phyloP scores from a whole-genome alignment of 306 rosid genomes.

The Dryas alaskensis region DNA sequence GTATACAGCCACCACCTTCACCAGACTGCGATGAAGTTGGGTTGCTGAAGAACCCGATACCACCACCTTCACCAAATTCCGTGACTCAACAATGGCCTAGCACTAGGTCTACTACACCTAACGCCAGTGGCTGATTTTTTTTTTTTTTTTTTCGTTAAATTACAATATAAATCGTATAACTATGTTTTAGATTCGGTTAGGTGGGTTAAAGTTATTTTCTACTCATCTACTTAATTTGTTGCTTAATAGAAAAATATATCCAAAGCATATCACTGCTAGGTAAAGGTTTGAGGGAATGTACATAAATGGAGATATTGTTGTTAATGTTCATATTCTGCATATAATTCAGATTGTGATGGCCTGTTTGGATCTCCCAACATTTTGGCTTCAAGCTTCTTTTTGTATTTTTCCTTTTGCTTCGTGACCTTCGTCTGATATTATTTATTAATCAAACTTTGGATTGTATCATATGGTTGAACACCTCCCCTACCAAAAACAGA shows the following conservation, averaged over 20 bases:
- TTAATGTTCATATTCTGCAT: not conserved
- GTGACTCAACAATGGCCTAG: conserved; percentile 45
- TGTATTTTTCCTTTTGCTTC: not conserved
- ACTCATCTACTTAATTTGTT: conserved; percentile 5
- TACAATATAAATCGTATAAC: not conserved
- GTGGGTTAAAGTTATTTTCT: conserved; percentile 2
- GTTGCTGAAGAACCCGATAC: conserved; percentile 23
- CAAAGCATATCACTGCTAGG: not conserved
- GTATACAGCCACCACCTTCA: conserved; percentile 31
- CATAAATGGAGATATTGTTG: not conserved
- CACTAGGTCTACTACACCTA: conserved; percentile 32
- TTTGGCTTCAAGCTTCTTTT: not conserved
- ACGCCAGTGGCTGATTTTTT: conserved; percentile 29
- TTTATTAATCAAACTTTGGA: not conserved
- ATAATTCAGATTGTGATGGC: not conserved
- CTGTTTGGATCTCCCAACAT: not conserved
- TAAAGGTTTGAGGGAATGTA: not conserved
- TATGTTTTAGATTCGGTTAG: not conserved
- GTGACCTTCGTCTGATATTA: not conserved
- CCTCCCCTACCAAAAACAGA: not conserved
- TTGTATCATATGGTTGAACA: not conserved
- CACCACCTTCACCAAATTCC: conserved; percentile 38
- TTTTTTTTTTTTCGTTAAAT: not conserved
- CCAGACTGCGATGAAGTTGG: conserved; percentile 40
- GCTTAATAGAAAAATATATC: not conserved